Evolutionary conservation across 352 stramenopile species (phyloP).

Genomic region (Phytopythium oedochilum): DNA sequence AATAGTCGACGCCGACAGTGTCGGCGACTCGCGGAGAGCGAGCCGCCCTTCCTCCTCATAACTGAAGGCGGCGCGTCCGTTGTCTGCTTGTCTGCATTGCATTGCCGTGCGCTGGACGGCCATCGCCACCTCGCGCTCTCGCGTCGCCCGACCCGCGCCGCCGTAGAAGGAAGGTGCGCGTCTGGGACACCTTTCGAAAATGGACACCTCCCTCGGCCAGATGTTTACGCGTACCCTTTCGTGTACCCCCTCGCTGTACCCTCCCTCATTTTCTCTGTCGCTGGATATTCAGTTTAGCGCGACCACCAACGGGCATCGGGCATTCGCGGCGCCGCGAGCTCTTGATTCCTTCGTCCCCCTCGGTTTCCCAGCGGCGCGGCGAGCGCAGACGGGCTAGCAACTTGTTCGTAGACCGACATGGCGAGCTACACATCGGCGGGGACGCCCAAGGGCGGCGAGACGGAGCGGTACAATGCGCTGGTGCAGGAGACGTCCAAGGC

Average conservation of each 20-base stretch:
- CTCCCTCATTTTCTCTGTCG: background rate
- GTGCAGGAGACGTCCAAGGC: slow-evolving; percentile 56
- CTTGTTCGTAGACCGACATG: background rate
- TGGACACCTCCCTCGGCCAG: background rate
- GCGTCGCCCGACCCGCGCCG: too few species aligned
- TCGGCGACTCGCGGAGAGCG: too few species aligned
- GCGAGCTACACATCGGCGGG: slow-evolving; percentile 48
- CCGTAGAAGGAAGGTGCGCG: background rate
- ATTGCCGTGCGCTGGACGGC: too few species aligned
- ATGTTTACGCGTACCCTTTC: background rate
- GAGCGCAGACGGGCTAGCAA: too few species aligned
- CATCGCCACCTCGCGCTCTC: too few species aligned
- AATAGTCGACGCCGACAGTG: too few species aligned
- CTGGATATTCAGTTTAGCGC: slow-evolving; percentile 5
- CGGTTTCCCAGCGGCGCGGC: background rate
- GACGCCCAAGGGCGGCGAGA: slow-evolving; percentile 42
- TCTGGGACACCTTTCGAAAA: background rate
- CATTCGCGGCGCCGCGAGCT: background rate
- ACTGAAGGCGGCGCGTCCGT: background rate
- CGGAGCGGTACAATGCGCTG: slow-evolving; percentile 45
- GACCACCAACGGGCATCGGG: background rate
- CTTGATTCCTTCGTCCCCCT: background rate
- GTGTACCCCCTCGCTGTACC: background rate
- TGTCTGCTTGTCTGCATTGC: too few species aligned
- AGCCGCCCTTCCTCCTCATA: too few species aligned